Conservation (phyloP, 306 rosid genomes). For the Luffa acutangula region DNA sequence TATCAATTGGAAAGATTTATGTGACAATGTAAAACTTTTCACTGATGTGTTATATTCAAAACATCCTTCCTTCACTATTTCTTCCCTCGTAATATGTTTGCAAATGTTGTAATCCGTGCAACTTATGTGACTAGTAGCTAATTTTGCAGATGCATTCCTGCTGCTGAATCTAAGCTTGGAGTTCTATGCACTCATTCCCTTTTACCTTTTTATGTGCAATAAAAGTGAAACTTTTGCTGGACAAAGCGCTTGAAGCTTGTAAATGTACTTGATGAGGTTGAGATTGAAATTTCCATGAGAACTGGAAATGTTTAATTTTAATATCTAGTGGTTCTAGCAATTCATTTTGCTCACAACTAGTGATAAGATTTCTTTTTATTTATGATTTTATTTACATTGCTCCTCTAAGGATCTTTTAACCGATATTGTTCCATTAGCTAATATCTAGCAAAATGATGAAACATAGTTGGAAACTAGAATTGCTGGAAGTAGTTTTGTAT, state of each 20-base stretch:
- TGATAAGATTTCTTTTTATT: neutral
- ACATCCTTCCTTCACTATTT: neutral
- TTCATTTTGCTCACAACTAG: neutral
- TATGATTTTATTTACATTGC: neutral
- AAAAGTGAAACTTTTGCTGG: neutral
- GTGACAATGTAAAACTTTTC: neutral
- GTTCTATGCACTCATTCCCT: neutral
- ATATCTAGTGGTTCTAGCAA: neutral
- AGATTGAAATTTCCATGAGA: neutral
- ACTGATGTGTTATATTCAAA: neutral
- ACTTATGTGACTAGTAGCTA: neutral
- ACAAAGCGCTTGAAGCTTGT: conserved; percentile 5
- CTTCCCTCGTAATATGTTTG: neutral
- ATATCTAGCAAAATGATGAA: neutral
- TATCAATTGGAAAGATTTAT: neutral
- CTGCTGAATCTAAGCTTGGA: conserved; percentile 6
- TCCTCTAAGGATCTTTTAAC: neutral
- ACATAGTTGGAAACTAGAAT: neutral
- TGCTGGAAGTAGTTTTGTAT: neutral
- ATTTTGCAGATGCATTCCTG: conserved; percentile 7
- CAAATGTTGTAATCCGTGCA: neutral
- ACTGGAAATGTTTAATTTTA: neutral
- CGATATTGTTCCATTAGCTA: neutral
- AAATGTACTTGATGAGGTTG: conserved; percentile 1
- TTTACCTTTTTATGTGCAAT: conserved; percentile 1